A percentile compares a stretch with the other conserved stretches of the same genome.
phyloP scores from a whole-genome alignment of 2,329 filamentous ascomycete species.

The Cercospora citrullina region DNA sequence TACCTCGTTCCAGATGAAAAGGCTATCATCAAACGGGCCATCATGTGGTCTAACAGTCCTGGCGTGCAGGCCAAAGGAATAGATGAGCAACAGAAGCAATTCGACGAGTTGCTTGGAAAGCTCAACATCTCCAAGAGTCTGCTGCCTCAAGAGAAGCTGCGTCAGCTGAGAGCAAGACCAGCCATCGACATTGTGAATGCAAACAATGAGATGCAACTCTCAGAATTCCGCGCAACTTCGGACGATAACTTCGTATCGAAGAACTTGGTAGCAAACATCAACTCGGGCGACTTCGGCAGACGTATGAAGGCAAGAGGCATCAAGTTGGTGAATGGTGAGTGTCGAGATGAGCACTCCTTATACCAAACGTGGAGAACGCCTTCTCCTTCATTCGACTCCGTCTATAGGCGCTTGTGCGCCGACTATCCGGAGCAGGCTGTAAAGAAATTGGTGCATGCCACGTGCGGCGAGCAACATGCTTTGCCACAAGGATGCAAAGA shows the following conservation, averaged over 20 bases:
- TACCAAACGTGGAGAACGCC: slow-evolving; percentile 56
- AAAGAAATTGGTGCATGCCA: slow-evolving; percentile 46
- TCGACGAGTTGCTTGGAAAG: slow-evolving; percentile 50
- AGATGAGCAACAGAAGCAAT: slow-evolving; percentile 52
- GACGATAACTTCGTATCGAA: slow-evolving; percentile 52
- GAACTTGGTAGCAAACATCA: slow-evolving; percentile 49
- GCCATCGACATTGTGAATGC: slow-evolving; percentile 46
- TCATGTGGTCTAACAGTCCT: slow-evolving; percentile 58
- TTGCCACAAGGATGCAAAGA: slow-evolving; percentile 45
- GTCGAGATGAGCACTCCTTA: slow-evolving; percentile 54
- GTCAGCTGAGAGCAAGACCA: slow-evolving; percentile 45
- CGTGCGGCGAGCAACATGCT: slow-evolving; percentile 42
- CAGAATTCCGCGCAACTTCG: slow-evolving; percentile 57
- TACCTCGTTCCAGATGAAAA: slow-evolving; percentile 48
- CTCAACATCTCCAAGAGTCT: slow-evolving; percentile 48
- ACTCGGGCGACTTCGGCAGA: slow-evolving; percentile 51
- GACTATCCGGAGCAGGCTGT: slow-evolving; percentile 54
- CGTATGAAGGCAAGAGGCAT: slow-evolving; percentile 49
- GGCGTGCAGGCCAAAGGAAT: slow-evolving; percentile 55
- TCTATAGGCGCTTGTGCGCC: slow-evolving; percentile 51
- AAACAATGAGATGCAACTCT: slow-evolving; percentile 46
- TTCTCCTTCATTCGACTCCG: slow-evolving; percentile 42
- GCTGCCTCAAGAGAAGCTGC: slow-evolving; percentile 47
- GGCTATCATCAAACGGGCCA: slow-evolving; percentile 51
- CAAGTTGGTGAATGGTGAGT: slow-evolving; percentile 57